Conservation (phyloP, 2,329 filamentous ascomycete species). For the Didymella arachidicola region DNA sequence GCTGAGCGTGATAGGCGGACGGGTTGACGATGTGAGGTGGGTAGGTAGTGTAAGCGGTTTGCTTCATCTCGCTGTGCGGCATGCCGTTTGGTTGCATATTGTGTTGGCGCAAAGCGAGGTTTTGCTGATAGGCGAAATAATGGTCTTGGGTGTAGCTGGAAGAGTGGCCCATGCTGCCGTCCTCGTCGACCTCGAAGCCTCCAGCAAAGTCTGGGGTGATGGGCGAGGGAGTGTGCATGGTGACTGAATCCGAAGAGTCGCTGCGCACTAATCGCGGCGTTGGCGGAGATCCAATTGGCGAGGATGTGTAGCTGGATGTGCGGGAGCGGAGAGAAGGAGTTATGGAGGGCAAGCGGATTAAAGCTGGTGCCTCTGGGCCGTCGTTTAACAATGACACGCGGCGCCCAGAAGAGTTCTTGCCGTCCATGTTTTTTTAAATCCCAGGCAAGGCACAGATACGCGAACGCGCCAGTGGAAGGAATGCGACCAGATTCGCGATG, state of each 20-base stretch:
- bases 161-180: slow-evolving; percentile 20
- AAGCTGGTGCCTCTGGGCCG: slow-evolving; percentile 45
- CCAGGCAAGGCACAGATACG: slow-evolving; percentile 34
- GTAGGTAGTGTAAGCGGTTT: slow-evolving; percentile 33
- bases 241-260: slow-evolving; percentile 56
- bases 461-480: slow-evolving; percentile 43
- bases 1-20: slow-evolving; percentile 34
- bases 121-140: slow-evolving; percentile 37
- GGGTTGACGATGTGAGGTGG: slow-evolving; percentile 34
- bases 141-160: slow-evolving; percentile 38
- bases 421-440: slow-evolving; percentile 56
- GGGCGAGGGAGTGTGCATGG: slow-evolving; percentile 56
- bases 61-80: slow-evolving; percentile 13
- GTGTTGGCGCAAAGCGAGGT: slow-evolving; percentile 9
- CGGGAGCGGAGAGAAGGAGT: slow-evolving; percentile 50
- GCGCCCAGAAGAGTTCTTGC: slow-evolving; percentile 59
- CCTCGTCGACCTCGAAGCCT: slow-evolving; percentile 28
- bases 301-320: slow-evolving; percentile 56
- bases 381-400: slow-evolving; percentile 61
- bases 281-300: slow-evolving; percentile 56
- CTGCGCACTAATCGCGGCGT: slow-evolving; percentile 57
- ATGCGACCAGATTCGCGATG: slow-evolving; percentile 34
- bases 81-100: slow-evolving; percentile 21
- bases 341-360: slow-evolving; percentile 48
- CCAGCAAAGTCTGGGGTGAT: slow-evolving; percentile 53